These are phyloP conservation scores for Hygrophorus russula DNA, from an alignment of 768 basidiomycete genomes.

Conservation along the genomic window DNA sequence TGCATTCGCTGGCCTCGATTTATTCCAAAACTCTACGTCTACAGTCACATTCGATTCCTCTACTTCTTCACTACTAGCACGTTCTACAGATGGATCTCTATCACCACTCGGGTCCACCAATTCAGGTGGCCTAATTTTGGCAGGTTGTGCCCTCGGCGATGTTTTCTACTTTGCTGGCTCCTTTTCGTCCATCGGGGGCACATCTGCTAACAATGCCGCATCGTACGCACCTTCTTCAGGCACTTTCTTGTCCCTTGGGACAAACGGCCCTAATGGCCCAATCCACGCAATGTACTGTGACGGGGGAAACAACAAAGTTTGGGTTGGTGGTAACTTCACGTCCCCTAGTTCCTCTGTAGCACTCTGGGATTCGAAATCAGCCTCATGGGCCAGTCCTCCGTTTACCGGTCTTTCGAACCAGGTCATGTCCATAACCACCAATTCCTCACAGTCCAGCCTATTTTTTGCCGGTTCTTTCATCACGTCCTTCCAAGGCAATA, in stretches of 20 bases:
- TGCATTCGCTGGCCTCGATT: conserved; percentile 76
- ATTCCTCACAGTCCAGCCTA: conserved; percentile 58
- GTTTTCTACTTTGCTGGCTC: conserved; percentile 74
- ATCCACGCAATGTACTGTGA: conserved; percentile 78
- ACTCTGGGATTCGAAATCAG: conserved; percentile 51
- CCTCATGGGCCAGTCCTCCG: conserved; percentile 65
- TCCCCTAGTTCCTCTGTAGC: conserved; percentile 60
- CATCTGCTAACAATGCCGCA: conserved; percentile 59
- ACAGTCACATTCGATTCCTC: conserved; percentile 52
- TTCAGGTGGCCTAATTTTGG: conserved; percentile 61
- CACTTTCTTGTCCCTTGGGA: conserved; percentile 51
- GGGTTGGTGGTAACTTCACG: conserved; percentile 71
- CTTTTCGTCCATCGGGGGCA: conserved; percentile 61
- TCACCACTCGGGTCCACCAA: conserved; percentile 68
- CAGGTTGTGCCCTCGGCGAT: conserved; percentile 61
- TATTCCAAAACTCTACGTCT: conserved; percentile 47
- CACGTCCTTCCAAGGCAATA: conserved; percentile 53
- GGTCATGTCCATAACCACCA: conserved; percentile 69
- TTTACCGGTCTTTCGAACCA: conserved; percentile 69
- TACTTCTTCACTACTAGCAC: conserved; percentile 60
- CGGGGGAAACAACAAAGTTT: conserved; percentile 45
- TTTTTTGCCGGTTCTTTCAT: conserved; percentile 88
- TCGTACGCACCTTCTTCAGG: conserved; percentile 55
- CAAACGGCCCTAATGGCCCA: conserved; percentile 61
- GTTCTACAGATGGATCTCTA: conserved; percentile 54